Base-by-base conservation (phyloP, 2,329 filamentous ascomycete genomes). In the Penicillium sp. region DNA sequence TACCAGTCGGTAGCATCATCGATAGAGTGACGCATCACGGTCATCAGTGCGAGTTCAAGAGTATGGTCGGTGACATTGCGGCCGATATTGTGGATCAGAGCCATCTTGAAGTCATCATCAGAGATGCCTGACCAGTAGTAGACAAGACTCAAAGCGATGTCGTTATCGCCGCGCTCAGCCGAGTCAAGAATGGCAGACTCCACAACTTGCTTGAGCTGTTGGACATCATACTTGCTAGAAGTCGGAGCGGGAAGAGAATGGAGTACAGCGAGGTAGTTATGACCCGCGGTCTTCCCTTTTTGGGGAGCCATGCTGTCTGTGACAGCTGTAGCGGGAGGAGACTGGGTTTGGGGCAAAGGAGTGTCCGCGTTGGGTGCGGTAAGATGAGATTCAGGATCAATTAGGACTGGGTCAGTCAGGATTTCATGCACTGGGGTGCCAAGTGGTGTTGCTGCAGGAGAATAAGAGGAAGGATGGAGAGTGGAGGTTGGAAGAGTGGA, bases 11-110 rank as follows among this genome's bases (percentile, higher is more conserved):
- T 28, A 3, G 57, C 57, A 10, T 57, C 54, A 1, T 44, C 28
- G 2, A 23, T 40, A 9, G 50, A 53, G n/a, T 53, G 35, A 4
- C 47, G 50, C 18, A 61, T 28, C 8, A 53, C 44, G 1, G 53
- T 47, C 18, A 44, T 48, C 24, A 60, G 44, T 4, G 51, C 50
- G 27, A 58, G 42, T 28, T 44, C 44, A 9, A 58, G 40, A 24
- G 39, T 33, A 8, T 54, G 38, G 20, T 58, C 45, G 3, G 25
- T 20, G 6, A 37, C 40, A 1, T 52, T 42, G 4, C 39, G 23
- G n/a, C 48, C 47, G 18, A 61, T 25, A 29, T 59, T 60, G 25
- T 54, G 42, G 15, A 60, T 46, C n/a, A 61, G 43, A 3, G 54
- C 53, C 6, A 59, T 28, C 24, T 53, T 50, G 38, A 61, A 60